These are phyloP conservation scores for Lepidium sativum DNA, from an alignment of 345 rosid genomes.

Conservation along the genomic window DNA sequence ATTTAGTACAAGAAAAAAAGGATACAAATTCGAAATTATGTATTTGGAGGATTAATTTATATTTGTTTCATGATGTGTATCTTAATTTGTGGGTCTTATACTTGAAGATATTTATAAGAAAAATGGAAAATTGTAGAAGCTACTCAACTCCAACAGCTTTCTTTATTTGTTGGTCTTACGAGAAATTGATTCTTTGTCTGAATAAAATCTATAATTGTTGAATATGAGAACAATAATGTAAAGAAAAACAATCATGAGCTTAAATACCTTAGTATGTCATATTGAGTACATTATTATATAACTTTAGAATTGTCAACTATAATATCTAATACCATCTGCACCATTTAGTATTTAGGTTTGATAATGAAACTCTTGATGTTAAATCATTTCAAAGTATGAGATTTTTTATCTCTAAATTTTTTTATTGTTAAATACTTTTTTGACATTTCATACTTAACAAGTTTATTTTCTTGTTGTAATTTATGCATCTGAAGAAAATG, in stretches of 20 bases:
- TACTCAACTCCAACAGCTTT: constrained; percentile 14
- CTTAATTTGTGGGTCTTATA: not conserved
- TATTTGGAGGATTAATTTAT: not conserved
- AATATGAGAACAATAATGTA: not conserved
- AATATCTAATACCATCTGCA: not conserved
- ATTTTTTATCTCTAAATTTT: too few species aligned
- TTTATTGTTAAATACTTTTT: not conserved
- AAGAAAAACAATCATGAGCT: not conserved
- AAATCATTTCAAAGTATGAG: not conserved
- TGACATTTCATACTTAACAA: not conserved
- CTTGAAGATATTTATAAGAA: not conserved
- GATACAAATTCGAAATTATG: not conserved
- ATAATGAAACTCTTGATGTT: not conserved
- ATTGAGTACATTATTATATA: not conserved
- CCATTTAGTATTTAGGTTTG: not conserved
- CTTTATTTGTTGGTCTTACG: not conserved
- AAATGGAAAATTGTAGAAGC: constrained; percentile 2
- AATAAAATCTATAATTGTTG: not conserved
- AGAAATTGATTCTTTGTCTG: not conserved
- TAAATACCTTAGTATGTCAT: not conserved
- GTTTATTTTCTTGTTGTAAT: not conserved
- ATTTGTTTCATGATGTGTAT: constrained; percentile 3
- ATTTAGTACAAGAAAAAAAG: not conserved
- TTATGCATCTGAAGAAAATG: not conserved
- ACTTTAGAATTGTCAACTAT: not conserved